These are phyloP conservation scores for Parafenestella ontariensis DNA, from an alignment of 2,329 filamentous ascomycete species.

Conservation along the genomic window DNA sequence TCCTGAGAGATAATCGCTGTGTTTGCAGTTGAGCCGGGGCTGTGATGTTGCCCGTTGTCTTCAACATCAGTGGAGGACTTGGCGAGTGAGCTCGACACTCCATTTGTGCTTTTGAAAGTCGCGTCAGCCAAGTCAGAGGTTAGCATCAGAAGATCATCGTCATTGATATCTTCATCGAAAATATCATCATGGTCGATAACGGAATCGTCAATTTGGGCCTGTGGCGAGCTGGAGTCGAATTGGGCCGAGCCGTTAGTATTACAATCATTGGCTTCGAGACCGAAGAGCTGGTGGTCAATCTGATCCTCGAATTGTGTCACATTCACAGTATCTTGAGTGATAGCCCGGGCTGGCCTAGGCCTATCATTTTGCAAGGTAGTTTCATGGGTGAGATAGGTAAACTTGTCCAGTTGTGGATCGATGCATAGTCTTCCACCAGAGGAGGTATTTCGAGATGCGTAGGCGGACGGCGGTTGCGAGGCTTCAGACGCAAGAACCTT, in stretches of 20 bases:
- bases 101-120: background rate
- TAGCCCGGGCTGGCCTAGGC: background rate
- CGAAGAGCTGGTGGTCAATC: background rate
- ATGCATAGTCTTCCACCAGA: background rate
- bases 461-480: background rate
- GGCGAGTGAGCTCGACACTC: slow-evolving; percentile 3
- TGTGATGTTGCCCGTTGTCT: background rate
- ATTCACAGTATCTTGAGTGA: slow-evolving; percentile 1
- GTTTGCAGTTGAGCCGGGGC: background rate
- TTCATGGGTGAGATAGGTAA: background rate
- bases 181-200: slow-evolving; percentile 11
- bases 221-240: background rate
- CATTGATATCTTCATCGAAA: slow-evolving; percentile 33
- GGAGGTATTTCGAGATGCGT: background rate
- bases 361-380: background rate
- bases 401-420: background rate
- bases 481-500: background rate
- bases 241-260: background rate
- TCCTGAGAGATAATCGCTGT: background rate
- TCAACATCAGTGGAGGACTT: background rate
- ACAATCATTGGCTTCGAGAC: slow-evolving; percentile 1
- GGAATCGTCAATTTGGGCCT: background rate
- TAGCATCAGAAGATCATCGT: slow-evolving; percentile 32
- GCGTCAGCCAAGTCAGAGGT: slow-evolving; percentile 4
- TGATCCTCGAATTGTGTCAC: background rate